These are phyloP conservation scores for Trametes coccinea DNA, from an alignment of 768 basidiomycete genomes.

Conservation along the genomic window DNA sequence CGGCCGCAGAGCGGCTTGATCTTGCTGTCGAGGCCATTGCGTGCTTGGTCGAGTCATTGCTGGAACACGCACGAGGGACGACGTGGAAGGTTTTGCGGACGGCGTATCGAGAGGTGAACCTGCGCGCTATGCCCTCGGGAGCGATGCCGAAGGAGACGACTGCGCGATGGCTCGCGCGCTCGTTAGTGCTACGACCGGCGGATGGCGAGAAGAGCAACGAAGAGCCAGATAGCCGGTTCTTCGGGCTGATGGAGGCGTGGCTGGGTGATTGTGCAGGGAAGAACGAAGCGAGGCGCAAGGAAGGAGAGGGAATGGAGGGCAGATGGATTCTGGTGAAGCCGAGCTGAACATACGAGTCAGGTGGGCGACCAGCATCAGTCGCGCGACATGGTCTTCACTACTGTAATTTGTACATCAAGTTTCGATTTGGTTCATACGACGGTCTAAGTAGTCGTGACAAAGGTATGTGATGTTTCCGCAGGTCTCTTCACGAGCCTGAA, in stretches of 20 bases:
- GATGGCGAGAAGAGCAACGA: slow-evolving; percentile 10
- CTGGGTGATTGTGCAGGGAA: slow-evolving; percentile 40
- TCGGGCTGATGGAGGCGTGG: slow-evolving; percentile 49
- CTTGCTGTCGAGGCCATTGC: slow-evolving; percentile 46
- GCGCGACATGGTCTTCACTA: too few relatives aligned
- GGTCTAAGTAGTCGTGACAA: neutral
- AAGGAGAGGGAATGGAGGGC: slow-evolving; percentile 54
- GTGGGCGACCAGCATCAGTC: too few relatives aligned
- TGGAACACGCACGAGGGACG: slow-evolving; percentile 50
- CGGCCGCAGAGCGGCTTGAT: neutral
- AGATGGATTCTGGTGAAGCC: slow-evolving; percentile 62
- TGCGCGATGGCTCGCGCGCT: slow-evolving; percentile 42
- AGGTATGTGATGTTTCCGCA: neutral
- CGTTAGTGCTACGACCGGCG: slow-evolving; percentile 24
- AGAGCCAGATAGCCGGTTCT: slow-evolving; percentile 25
- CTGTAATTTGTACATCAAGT: too few relatives aligned
- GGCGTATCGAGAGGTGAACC: slow-evolving; percentile 61
- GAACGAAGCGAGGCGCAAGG: slow-evolving; percentile 57
- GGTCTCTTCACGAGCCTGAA: slow-evolving; percentile 36
- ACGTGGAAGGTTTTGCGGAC: slow-evolving; percentile 61
- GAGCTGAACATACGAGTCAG: neutral
- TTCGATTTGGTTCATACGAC: too few relatives aligned
- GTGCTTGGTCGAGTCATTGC: slow-evolving; percentile 47
- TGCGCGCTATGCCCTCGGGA: slow-evolving; percentile 12
- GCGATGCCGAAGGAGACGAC: slow-evolving; percentile 6